Conservation (phyloP, 208 protist genomes). For the Acanthamoeba polyphaga region DNA sequence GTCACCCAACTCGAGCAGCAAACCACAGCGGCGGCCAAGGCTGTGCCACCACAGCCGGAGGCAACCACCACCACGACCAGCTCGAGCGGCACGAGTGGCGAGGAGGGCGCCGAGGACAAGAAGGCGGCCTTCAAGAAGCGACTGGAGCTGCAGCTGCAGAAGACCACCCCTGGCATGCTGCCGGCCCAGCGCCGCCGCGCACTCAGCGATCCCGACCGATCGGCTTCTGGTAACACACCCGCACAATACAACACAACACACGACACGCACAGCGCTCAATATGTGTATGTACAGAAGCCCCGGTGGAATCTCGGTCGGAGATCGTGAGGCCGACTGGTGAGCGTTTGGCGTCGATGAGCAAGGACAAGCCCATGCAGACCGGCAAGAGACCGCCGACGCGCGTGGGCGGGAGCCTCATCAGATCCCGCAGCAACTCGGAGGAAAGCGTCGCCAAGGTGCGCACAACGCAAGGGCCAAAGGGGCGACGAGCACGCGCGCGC, state of each 20-base stretch:
- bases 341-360: conserved; percentile 9
- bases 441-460: conserved; percentile 26
- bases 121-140: conserved; percentile 27
- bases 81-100: neutral
- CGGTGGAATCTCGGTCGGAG: neutral
- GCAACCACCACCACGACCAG: neutral
- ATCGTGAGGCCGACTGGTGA: neutral
- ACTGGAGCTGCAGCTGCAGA: conserved; percentile 41
- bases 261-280: no score
- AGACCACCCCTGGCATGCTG: neutral
- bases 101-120: conserved; percentile 17
- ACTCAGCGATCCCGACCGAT: neutral
- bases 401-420: conserved; percentile 32
- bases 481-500: neutral
- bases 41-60: neutral
- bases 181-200: neutral
- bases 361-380: conserved; percentile 8
- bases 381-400: conserved; percentile 30
- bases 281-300: neutral
- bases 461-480: no score
- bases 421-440: neutral
- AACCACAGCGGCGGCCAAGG: neutral
- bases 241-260: neutral
- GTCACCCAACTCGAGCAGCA: neutral
- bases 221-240: neutral